Percentiles rank a stretch among this genome's conserved stretches.
phyloP scores from a whole-genome alignment of 495 filamentous ascomycete genomes.

The Cryomyces minteri region DNA sequence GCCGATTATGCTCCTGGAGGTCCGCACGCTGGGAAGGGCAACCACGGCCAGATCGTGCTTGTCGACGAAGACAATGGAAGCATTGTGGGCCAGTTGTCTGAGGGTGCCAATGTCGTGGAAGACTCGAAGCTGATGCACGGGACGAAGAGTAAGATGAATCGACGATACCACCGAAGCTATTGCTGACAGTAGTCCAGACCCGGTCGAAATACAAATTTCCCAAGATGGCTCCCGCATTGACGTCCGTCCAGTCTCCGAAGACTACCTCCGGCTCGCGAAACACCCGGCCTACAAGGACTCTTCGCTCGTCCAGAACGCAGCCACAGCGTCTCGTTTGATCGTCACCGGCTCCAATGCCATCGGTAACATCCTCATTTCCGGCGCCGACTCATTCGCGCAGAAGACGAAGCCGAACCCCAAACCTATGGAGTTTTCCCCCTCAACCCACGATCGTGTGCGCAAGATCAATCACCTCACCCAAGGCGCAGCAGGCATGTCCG shows the following conservation, averaged over 20 bases:
- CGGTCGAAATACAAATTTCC: conserved; percentile 79
- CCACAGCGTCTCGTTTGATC: conserved; percentile 78
- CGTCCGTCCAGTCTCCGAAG: conserved; percentile 56
- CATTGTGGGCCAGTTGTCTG: conserved; percentile 77
- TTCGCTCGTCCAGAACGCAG: conserved; percentile 73
- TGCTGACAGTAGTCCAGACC: conserved; percentile 31
- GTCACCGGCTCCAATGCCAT: conserved; percentile 70
- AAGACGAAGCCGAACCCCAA: conserved; percentile 56
- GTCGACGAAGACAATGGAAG: conserved; percentile 87
- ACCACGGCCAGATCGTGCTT: conserved; percentile 64
- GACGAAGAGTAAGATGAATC: conserved; percentile 52
- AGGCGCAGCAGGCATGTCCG: conserved; percentile 55
- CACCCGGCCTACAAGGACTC: conserved; percentile 83
- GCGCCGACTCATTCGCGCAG: conserved; percentile 64
- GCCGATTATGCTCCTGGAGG: conserved; percentile 61
- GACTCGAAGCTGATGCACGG: conserved; percentile 53
- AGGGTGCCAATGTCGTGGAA: conserved; percentile 67
- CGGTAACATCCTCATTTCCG: conserved; percentile 51
- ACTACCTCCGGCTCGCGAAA: conserved; percentile 61
- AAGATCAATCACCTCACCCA: conserved; percentile 69
- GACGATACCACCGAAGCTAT: background rate
- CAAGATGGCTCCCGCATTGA: conserved; percentile 51
- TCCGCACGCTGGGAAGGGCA: conserved; percentile 38
- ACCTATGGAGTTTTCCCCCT: conserved; percentile 72
- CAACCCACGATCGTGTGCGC: conserved; percentile 67